phyloP scores from a whole-genome alignment of 2,329 filamentous ascomycete species.

The Fusarium ramigenum region DNA sequence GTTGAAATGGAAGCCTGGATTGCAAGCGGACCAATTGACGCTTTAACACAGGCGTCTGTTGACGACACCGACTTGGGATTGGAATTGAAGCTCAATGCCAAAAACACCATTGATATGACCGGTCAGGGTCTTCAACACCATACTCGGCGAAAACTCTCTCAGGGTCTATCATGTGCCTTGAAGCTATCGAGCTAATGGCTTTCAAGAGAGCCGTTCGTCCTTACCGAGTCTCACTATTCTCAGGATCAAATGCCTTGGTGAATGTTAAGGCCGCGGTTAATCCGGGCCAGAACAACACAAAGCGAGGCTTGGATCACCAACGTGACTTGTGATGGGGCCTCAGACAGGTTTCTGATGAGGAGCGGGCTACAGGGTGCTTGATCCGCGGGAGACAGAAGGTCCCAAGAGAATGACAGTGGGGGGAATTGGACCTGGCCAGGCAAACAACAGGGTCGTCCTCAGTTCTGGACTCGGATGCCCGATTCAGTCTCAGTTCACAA shows the following conservation, averaged over 20 bases:
- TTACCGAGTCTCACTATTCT: conserved; percentile 10
- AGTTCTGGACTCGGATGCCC: conserved; percentile 34
- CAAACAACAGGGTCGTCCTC: conserved; percentile 19
- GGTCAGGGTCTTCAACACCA: conserved; percentile 7
- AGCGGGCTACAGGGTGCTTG: conserved; percentile 39
- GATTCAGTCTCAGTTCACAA: conserved; percentile 30
- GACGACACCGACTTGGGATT: conserved; percentile 21
- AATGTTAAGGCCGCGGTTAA: conserved; percentile 36
- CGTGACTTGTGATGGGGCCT: conserved; percentile 41
- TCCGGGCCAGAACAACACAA: conserved; percentile 36
- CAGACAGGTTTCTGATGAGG: conserved; percentile 36
- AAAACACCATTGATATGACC: conserved; percentile 6
- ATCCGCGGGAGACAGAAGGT: conserved; percentile 35
- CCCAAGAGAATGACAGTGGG: conserved; percentile 29
- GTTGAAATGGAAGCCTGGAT: conserved; percentile 16
- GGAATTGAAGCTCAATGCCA: conserved; percentile 25
- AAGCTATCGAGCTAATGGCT: conserved; percentile 9
- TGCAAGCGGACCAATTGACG: conserved; percentile 35
- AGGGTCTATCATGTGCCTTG: conserved; percentile 35
- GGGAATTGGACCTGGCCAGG: conserved; percentile 8
- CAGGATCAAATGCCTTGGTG: conserved; percentile 13
- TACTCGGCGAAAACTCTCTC: conserved; percentile 12
- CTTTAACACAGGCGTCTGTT: conserved; percentile 1
- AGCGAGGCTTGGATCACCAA: conserved; percentile 36
- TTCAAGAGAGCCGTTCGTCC: conserved; percentile 24